A percentile compares a stretch with the other conserved stretches of the same genome.
Evolutionary conservation across 2,329 filamentous ascomycete species (phyloP).

Genomic region (Diplodia seriata): DNA sequence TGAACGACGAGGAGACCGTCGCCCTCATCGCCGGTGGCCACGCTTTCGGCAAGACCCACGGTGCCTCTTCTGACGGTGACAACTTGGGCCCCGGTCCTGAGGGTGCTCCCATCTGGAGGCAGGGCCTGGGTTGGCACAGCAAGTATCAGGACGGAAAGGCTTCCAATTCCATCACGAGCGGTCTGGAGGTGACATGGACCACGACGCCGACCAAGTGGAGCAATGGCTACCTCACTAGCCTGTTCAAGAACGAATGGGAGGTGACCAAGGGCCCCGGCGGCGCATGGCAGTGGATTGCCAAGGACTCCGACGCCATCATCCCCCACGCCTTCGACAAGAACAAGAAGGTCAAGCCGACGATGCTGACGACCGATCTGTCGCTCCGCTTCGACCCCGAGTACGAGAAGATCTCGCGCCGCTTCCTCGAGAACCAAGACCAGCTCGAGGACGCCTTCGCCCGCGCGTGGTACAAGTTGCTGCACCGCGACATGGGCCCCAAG

Average conservation of each 20-base stretch:
- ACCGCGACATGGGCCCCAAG: constrained; percentile 78
- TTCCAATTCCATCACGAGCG: constrained; percentile 75
- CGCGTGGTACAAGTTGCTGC: constrained; percentile 84
- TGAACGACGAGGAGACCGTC: constrained; percentile 83
- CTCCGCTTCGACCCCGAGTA: constrained; percentile 74
- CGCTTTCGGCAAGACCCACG: constrained; percentile 82
- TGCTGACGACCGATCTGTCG: constrained; percentile 78
- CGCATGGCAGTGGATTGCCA: constrained; percentile 78
- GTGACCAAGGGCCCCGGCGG: constrained; percentile 76
- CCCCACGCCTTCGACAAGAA: constrained; percentile 73
- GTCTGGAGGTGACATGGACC: constrained; percentile 82
- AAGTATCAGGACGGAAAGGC: constrained; percentile 70
- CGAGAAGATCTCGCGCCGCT: constrained; percentile 77
- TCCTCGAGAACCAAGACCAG: constrained; percentile 71
- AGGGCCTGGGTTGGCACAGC: constrained; percentile 78
- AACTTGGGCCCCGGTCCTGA: constrained; percentile 73
- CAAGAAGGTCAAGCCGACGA: constrained; percentile 77
- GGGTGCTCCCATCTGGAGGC: constrained; percentile 67
- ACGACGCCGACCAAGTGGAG: constrained; percentile 78
- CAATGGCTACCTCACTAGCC: constrained; percentile 75
- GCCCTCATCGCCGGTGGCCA: constrained; percentile 81
- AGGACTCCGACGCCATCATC: constrained; percentile 70
- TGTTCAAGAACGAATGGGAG: constrained; percentile 82
- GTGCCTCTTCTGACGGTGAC: constrained; percentile 63
- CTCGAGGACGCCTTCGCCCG: constrained; percentile 72